phyloP scores from a whole-genome alignment of 106 monocot genomes.

The Vanilla planifolia region DNA sequence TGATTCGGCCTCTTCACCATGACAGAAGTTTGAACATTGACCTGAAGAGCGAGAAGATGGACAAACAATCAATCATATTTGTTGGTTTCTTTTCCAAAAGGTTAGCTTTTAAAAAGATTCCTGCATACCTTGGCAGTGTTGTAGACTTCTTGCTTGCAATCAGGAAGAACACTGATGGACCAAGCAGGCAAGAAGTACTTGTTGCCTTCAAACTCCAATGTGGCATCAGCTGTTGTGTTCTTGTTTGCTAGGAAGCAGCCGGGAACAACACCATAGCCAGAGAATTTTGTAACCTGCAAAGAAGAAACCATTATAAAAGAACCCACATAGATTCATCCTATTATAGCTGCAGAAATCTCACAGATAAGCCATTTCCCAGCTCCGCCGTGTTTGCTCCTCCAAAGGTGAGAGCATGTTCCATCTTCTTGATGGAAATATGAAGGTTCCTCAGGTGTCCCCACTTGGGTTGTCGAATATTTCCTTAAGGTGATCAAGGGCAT shows the following conservation, averaged over 20 bases:
- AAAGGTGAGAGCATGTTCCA: slow-evolving; percentile 34
- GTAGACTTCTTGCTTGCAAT: slow-evolving; percentile 52
- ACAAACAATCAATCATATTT: background rate
- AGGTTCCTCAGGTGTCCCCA: slow-evolving; percentile 61
- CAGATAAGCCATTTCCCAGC: slow-evolving; percentile 17
- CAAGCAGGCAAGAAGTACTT: slow-evolving; percentile 60
- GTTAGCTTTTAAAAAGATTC: too few relatives aligned
- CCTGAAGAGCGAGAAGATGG: slow-evolving; percentile 14
- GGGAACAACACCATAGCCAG: slow-evolving; percentile 11
- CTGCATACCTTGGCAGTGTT: slow-evolving; percentile 86
- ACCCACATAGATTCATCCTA: too few relatives aligned
- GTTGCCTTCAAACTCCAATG: slow-evolving; percentile 21
- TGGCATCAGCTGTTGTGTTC: slow-evolving; percentile 21
- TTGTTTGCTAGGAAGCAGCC: slow-evolving; percentile 66
- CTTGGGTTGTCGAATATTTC: slow-evolving; percentile 61
- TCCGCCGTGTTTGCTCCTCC: slow-evolving; percentile 24
- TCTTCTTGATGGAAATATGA: slow-evolving; percentile 31
- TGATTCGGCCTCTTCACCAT: slow-evolving; percentile 36
- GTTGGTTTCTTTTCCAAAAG: background rate
- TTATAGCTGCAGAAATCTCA: too few relatives aligned
- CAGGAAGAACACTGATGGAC: slow-evolving; percentile 70
- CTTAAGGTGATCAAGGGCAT: slow-evolving; percentile 13
- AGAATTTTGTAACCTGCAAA: slow-evolving; percentile 44
- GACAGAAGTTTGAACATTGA: slow-evolving; percentile 39
- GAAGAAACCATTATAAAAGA: background rate